These are phyloP conservation scores for Chaetomium tenue DNA, from an alignment of 495 filamentous ascomycete genomes.

Conservation along the genomic window DNA sequence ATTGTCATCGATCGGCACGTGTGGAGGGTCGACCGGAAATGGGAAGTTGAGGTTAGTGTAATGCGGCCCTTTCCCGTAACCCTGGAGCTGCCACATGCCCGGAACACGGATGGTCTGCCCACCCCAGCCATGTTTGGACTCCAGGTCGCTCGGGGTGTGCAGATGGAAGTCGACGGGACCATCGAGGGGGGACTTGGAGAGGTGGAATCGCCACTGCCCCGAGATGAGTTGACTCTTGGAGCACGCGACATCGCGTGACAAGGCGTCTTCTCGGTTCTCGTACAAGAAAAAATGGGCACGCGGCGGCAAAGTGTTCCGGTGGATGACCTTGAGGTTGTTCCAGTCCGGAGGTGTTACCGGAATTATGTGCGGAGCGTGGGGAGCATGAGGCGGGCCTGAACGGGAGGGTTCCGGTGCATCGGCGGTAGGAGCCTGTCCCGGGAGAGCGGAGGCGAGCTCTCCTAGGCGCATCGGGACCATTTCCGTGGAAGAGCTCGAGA, in stretches of 20 bases:
- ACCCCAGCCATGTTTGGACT: conserved; percentile 47
- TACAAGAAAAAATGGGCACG: conserved; percentile 60
- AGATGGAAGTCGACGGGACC: conserved; percentile 47
- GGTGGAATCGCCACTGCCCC: conserved; percentile 58
- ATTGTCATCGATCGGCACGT: conserved; percentile 61
- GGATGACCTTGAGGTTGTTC: conserved; percentile 60
- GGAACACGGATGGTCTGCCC: conserved; percentile 54
- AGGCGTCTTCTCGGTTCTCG: conserved; percentile 36
- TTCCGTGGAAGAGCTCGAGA: too few species aligned
- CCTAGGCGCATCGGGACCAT: too few species aligned
- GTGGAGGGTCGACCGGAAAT: conserved; percentile 60
- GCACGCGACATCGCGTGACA: conserved; percentile 32
- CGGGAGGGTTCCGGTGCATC: not conserved
- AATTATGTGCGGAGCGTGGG: conserved; percentile 16
- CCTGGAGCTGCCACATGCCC: conserved; percentile 70
- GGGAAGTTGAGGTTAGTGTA: conserved; percentile 67
- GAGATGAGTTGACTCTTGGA: conserved; percentile 50
- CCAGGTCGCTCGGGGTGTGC: conserved; percentile 28
- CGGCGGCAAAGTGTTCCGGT: conserved; percentile 62
- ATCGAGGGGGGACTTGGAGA: conserved; percentile 50
- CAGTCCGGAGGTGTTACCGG: conserved; percentile 50
- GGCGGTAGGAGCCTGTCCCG: not conserved
- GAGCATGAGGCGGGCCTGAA: not conserved
- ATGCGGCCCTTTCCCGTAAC: conserved; percentile 59
- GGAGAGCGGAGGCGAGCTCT: not conserved